Conservation (phyloP, 2,329 filamentous ascomycete genomes). For the Phaeomoniella chlamydospora region DNA sequence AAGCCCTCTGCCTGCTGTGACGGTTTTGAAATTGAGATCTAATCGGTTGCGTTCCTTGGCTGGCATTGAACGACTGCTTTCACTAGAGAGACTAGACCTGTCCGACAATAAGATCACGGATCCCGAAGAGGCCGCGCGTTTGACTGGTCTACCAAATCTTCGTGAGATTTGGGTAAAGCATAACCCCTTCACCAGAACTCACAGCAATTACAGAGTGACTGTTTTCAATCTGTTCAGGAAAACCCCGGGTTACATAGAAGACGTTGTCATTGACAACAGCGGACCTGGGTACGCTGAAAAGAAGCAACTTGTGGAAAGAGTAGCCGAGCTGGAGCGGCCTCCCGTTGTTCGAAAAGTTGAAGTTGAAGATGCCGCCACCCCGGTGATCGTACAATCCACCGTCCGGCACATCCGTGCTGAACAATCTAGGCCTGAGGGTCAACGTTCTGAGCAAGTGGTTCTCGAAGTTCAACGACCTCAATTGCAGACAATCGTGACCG, state of each 20-base stretch:
- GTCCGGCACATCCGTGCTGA: not conserved
- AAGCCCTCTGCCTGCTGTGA: slow-evolving; percentile 83
- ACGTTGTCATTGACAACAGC: slow-evolving; percentile 74
- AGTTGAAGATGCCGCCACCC: slow-evolving; percentile 36
- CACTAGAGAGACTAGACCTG: slow-evolving; percentile 78
- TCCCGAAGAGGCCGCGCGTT: slow-evolving; percentile 72
- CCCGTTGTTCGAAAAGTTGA: slow-evolving; percentile 61
- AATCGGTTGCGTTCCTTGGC: slow-evolving; percentile 80
- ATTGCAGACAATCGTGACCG: slow-evolving; percentile 4
- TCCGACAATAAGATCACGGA: slow-evolving; percentile 86
- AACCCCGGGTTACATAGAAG: slow-evolving; percentile 78
- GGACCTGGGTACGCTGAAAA: slow-evolving; percentile 75
- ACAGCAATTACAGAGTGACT: slow-evolving; percentile 69
- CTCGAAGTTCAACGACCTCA: not conserved
- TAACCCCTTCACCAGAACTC: slow-evolving; percentile 82
- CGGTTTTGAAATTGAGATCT: slow-evolving; percentile 75
- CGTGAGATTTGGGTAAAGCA: slow-evolving; percentile 84
- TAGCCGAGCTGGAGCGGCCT: slow-evolving; percentile 57
- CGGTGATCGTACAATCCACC: not conserved
- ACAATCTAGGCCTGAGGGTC: not conserved
- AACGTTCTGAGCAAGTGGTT: not conserved
- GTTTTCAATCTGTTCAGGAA: slow-evolving; percentile 95
- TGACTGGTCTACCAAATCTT: slow-evolving; percentile 84
- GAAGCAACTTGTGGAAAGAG: slow-evolving; percentile 70
- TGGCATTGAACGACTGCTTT: slow-evolving; percentile 76